phyloP scores from a whole-genome alignment of 257 asterid species.

The Linaria vulgaris region DNA sequence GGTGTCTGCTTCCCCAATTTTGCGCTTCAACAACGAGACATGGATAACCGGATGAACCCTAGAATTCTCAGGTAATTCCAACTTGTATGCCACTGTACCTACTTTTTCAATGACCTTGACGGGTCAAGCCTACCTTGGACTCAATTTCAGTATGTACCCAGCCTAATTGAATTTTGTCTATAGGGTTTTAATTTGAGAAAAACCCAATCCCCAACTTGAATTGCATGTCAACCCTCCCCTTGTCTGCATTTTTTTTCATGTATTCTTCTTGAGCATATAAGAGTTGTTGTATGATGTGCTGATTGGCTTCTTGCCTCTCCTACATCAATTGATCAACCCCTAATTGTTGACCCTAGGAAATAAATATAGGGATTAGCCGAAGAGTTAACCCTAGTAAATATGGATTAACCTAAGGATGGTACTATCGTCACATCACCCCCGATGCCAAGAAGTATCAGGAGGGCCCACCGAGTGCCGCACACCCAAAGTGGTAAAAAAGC shows the following conservation, averaged over 20 bases:
- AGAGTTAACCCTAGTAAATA: too few relatives aligned
- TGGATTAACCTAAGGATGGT: too few relatives aligned
- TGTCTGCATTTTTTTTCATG: not conserved
- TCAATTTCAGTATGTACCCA: not conserved
- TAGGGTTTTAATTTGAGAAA: not conserved
- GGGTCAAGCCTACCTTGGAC: not conserved
- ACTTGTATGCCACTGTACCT: not conserved
- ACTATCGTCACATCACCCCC: too few relatives aligned
- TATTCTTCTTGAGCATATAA: not conserved
- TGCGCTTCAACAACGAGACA: not conserved
- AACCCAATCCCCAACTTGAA: not conserved
- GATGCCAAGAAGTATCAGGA: too few relatives aligned
- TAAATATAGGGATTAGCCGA: too few relatives aligned
- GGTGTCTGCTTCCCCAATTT: fast-evolving
- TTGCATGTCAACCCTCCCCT: not conserved
- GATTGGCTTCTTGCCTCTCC: not conserved
- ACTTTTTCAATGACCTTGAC: not conserved
- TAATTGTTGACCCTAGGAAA: too few relatives aligned
- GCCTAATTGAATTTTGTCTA: not conserved
- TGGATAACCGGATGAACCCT: not conserved
- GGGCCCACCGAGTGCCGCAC: too few relatives aligned
- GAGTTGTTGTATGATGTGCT: not conserved
- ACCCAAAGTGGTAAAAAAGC: too few relatives aligned
- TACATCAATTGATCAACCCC: not conserved
- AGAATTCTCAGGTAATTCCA: not conserved